phyloP scores from a whole-genome alignment of 2,329 filamentous ascomycete genomes.

The Aureobasidium sp. region DNA sequence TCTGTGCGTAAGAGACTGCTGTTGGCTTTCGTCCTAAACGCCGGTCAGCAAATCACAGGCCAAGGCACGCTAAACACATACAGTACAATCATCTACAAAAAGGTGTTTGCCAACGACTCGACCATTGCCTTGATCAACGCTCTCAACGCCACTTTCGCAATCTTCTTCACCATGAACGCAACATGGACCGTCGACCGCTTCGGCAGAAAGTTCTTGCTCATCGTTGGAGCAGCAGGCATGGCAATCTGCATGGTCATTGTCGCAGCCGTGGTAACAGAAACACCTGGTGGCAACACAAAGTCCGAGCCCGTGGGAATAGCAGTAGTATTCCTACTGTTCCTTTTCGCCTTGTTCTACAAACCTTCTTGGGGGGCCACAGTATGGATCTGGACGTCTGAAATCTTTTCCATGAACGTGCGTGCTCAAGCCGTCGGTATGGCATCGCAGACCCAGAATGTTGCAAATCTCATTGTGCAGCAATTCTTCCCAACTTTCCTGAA shows the following conservation, averaged over 20 bases:
- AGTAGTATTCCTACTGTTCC: conserved; percentile 62
- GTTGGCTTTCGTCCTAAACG: conserved; percentile 60
- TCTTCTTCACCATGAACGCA: conserved; percentile 66
- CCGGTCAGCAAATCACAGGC: conserved; percentile 65
- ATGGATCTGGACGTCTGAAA: conserved; percentile 65
- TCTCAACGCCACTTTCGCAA: conserved; percentile 65
- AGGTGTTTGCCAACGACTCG: conserved; percentile 53
- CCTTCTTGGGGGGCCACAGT: conserved; percentile 63
- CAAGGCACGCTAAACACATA: conserved; percentile 68
- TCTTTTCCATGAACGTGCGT: conserved; percentile 67
- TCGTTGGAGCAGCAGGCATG: conserved; percentile 63
- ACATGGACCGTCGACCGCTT: conserved; percentile 68
- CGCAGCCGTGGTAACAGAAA: conserved; percentile 50
- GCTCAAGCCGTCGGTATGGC: conserved; percentile 65
- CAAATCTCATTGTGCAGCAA: conserved; percentile 61
- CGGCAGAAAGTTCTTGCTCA: conserved; percentile 62
- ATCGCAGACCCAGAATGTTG: conserved; percentile 50
- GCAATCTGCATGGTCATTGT: conserved; percentile 64
- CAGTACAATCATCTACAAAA: conserved; percentile 67
- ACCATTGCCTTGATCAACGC: conserved; percentile 68
- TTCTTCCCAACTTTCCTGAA: conserved; percentile 63
- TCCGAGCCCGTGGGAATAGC: conserved; percentile 54
- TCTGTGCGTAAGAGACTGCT: conserved; percentile 60
- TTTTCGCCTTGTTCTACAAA: conserved; percentile 44
- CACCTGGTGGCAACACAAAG: conserved; percentile 49